Evolutionary conservation across 2,329 filamentous ascomycete species (phyloP).

Genomic region (Monosporascus ibericus): DNA sequence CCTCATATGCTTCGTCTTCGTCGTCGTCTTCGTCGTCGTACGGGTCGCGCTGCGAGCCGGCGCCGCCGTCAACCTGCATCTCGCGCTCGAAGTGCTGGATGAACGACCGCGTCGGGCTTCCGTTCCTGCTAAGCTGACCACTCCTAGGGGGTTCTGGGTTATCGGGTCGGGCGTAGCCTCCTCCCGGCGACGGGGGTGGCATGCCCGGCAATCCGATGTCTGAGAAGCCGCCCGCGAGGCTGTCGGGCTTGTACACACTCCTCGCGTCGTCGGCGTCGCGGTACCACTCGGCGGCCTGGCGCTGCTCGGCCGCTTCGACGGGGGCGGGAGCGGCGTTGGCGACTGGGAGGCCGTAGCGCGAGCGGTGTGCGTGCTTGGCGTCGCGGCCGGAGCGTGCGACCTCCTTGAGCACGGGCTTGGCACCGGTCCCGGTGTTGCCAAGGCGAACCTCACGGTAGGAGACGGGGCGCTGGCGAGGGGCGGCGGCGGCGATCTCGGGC

Average conservation of each 20-base stretch:
- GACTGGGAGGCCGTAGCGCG: constrained; percentile 20
- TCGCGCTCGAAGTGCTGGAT: constrained; percentile 10
- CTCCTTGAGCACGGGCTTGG: too few relatives aligned
- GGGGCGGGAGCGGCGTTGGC: constrained; percentile 11
- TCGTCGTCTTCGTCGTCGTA: constrained; percentile 9
- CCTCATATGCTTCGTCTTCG: not conserved
- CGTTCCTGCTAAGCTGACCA: not conserved
- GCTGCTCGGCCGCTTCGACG: constrained; percentile 12
- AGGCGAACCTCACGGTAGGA: too few relatives aligned
- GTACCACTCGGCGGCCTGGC: constrained; percentile 10
- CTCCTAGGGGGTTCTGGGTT: constrained; percentile 3
- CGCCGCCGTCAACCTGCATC: not conserved
- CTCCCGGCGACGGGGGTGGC: not conserved
- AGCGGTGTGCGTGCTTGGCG: constrained; percentile 8
- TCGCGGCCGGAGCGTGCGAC: constrained; percentile 1
- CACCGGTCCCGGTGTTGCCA: too few relatives aligned
- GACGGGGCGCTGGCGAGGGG: constrained; percentile 8
- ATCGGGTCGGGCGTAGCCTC: not conserved
- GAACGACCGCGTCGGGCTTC: constrained; percentile 7
- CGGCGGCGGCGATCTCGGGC: constrained; percentile 10
- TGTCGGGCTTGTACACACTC: constrained; percentile 23
- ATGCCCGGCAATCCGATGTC: not conserved
- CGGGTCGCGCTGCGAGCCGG: not conserved
- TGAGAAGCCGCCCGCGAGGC: constrained; percentile 11
- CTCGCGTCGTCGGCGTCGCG: not conserved